phyloP scores from a whole-genome alignment of 1,139 yeast genomes.

The Lodderomyces oxycetoniae region DNA sequence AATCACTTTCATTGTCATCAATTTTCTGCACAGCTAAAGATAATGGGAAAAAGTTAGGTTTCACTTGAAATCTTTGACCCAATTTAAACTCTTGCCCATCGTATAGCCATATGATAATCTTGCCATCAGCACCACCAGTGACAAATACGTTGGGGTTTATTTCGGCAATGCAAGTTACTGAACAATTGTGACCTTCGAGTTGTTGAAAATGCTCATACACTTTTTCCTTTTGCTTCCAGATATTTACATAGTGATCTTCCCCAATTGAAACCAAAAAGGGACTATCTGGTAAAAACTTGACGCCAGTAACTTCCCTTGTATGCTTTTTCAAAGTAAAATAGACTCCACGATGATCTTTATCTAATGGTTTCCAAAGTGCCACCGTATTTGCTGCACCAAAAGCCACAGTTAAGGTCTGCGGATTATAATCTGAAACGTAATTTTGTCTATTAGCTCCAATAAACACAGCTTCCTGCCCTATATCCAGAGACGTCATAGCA shows the following conservation, averaged over 20 bases:
- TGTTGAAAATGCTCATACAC: slow-evolving; percentile 28
- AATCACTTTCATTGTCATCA: slow-evolving; percentile 26
- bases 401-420: slow-evolving; percentile 45
- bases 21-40: slow-evolving; percentile 51
- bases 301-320: slow-evolving; percentile 52
- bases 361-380: slow-evolving; percentile 69
- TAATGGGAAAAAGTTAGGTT: slow-evolving; percentile 59
- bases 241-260: slow-evolving; percentile 56
- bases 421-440: slow-evolving; percentile 56
- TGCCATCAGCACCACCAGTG: slow-evolving; percentile 68
- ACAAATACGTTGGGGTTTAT: slow-evolving; percentile 35
- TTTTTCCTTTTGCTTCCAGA: slow-evolving; percentile 46
- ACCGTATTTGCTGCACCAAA: slow-evolving; percentile 73
- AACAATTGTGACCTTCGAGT: slow-evolving; percentile 36
- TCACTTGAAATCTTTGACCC: slow-evolving; percentile 34
- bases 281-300: slow-evolving; percentile 48
- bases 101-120: slow-evolving; percentile 47
- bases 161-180: slow-evolving; percentile 49
- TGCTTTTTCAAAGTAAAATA: slow-evolving; percentile 55
- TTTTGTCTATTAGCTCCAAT: slow-evolving; percentile 79
- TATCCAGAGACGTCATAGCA: slow-evolving; percentile 6
- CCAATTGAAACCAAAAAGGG: slow-evolving; percentile 54
- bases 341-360: slow-evolving; percentile 41
- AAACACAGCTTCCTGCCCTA: slow-evolving; percentile 52
- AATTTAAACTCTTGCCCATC: slow-evolving; percentile 19